Base-by-base conservation (phyloP, 139 green algal species). In the Pleodorina starrii region DNA sequence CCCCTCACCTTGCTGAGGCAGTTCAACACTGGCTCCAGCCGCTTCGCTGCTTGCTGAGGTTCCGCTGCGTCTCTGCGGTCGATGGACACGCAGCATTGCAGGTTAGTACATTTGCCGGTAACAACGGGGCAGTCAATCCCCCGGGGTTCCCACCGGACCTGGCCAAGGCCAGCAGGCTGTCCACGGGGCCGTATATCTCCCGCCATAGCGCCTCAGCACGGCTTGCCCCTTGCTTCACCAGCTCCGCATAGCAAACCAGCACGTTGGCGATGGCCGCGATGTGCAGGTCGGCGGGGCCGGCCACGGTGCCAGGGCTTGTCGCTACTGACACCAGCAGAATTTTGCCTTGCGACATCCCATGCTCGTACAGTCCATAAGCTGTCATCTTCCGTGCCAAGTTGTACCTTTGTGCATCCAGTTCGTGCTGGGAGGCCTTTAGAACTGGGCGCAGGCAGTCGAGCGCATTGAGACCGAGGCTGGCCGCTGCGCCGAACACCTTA, bases 341-440 rank as follows among this genome's bases (percentile, higher is more conserved):
- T 35, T 71, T 35, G 36, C 88, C 88, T 44, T 93, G 88, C n/a
- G 63, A 32, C 46, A 94, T 21, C 2, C 85, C 92, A 42, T 44
- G 68, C 11, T 77, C 42, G 14, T 86, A 38, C 29, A 86, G 57
- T 2, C 85, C 88, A 5, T 50, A 14, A 5, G 69, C 36, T 0
- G 81, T 40, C 19, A 94, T 72, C 69, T 92, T 92, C 7, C 90
- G 85, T 0, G 90, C 48, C 29, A 89, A 91, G 59, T 75, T 88
- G 82, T 93, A 94, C 25, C 87, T 74, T 74, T 92, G 88, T 10
- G 51, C 77, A 16, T 88, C 77, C 7, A 91, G 69, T 27, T 93
- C 90, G 11, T 85, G 60, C 2, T 74, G 35, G 19, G 79, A 75
- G 1, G n/a, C 48, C 35, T 87, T 88, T 16, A 93, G 35, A 21